Evolutionary conservation across 768 basidiomycete genomes (phyloP).

Genomic region (Termitomyces sp.): DNA sequence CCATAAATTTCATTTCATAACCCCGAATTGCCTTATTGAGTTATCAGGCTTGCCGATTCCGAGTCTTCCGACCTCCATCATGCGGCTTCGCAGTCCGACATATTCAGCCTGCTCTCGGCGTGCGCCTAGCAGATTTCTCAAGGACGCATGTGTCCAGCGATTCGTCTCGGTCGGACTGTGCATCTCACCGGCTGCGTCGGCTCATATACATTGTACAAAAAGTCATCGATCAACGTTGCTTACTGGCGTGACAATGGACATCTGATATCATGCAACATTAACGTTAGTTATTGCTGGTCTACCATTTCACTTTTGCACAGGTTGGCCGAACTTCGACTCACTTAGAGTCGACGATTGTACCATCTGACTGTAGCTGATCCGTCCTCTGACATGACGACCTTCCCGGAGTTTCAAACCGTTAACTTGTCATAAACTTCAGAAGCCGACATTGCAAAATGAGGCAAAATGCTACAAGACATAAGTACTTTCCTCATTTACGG

Average conservation of each 20-base stretch:
- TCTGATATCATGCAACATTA: not conserved
- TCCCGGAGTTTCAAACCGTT: not conserved
- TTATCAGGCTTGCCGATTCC: slow-evolving; percentile 11
- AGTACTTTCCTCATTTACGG: not conserved
- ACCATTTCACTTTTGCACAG: not conserved
- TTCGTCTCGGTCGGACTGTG: not conserved
- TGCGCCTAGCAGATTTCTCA: not conserved
- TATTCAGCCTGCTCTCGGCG: not conserved
- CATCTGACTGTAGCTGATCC: not conserved
- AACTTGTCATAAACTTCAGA: not conserved
- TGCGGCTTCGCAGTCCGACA: slow-evolving; percentile 1
- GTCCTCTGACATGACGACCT: not conserved
- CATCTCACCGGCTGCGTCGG: not conserved
- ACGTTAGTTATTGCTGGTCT: too few relatives aligned
- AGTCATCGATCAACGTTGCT: not conserved
- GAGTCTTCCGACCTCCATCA: slow-evolving; percentile 2
- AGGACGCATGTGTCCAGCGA: too few relatives aligned
- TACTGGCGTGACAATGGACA: not conserved
- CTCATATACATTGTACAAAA: not conserved
- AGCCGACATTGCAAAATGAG: too few relatives aligned
- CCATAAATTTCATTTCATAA: slow-evolving; percentile 16
- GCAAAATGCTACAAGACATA: too few relatives aligned
- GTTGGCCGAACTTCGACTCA: not conserved
- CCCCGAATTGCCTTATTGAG: slow-evolving; percentile 18
- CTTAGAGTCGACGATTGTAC: too few relatives aligned